A percentile compares a stretch with the other conserved stretches of the same genome.
Conservation (phyloP, 176 grass and related monocot genomes). For the Luzula sylvatica region DNA sequence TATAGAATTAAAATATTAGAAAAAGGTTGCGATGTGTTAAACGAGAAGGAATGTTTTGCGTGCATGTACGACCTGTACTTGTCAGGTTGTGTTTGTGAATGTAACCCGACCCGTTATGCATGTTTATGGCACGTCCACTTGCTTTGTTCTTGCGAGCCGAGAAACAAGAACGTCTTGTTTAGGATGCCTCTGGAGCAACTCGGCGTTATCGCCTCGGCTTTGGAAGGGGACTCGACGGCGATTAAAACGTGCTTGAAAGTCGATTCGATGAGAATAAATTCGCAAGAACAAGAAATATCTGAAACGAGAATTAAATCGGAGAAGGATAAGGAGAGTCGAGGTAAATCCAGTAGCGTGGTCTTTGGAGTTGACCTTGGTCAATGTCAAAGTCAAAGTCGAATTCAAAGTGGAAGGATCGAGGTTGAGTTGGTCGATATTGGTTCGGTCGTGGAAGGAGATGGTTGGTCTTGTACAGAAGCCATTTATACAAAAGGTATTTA, state of each 20-base stretch:
- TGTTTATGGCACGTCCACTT: slow-evolving; percentile 61
- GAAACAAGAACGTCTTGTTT: slow-evolving; percentile 31
- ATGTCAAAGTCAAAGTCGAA: neutral
- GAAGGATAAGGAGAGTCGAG: neutral
- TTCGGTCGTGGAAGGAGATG: slow-evolving; percentile 43
- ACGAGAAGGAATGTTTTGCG: slow-evolving; percentile 75
- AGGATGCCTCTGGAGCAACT: slow-evolving; percentile 63
- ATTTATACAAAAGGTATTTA: slow-evolving; percentile 75
- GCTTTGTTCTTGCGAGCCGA: slow-evolving; percentile 61
- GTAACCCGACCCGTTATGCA: slow-evolving; percentile 55
- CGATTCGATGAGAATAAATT: slow-evolving; percentile 27
- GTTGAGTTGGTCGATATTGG: slow-evolving; percentile 55
- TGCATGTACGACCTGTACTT: slow-evolving; percentile 91
- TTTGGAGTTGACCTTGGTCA: slow-evolving; percentile 27
- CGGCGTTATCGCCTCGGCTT: slow-evolving; percentile 45
- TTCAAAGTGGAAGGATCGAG: neutral
- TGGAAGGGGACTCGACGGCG: slow-evolving; percentile 54
- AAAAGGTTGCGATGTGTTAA: slow-evolving; percentile 45
- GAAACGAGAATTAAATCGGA: slow-evolving; percentile 35
- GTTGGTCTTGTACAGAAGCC: slow-evolving; percentile 55
- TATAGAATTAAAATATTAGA: slow-evolving; percentile 44
- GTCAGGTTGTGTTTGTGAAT: slow-evolving; percentile 67
- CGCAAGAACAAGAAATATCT: slow-evolving; percentile 34
- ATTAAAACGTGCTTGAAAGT: no score
- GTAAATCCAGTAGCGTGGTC: slow-evolving; percentile 25